Evolutionary conservation across 225 moss, liverwort and hornwort species (phyloP), one percentile per base, ranked within the genome.

Genomic region (Takakia lepidozioides): DNA sequence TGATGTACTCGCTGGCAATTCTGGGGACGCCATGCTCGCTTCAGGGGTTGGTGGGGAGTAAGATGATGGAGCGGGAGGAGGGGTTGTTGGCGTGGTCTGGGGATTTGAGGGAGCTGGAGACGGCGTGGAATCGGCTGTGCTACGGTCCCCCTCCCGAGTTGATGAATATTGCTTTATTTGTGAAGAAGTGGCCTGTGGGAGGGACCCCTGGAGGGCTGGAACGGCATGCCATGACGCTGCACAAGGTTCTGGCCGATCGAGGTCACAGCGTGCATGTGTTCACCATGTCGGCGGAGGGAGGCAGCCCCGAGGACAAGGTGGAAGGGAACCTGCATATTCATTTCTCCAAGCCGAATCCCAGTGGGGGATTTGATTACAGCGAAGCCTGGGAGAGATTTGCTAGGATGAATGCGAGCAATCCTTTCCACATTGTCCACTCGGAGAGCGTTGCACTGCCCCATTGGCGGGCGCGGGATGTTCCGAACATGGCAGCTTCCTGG

Each of bases 111-210:
- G 67, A 78, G 44, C 66, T 98, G 56, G 63, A 52, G 14, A 74
- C 65, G 25, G 64, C 95, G 5, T 98, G 90, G 95, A 98, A 98
- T 51, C 68, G 78, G 19, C 46, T 98, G 35, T 91, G 95, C 57
- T 98, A 54, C 18, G 87, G 77, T 4, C 51, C 62, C 16, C 52
- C 56, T 8, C 84, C 91, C 2, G 76, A 70, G 37, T 25, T 32
- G 35, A 47, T 98, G 27, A 64, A 63, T 3, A 83, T 98, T 30
- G 95, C 95, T 19, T 55, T 98, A 55, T 98, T 98, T 29, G 95
- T 98, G 62, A 98, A 98, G 75, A 98, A 98, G 24, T 98, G 95
- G 95, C 95, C 95, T 0, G 73, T 80, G 1, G 91, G 91, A 2
- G 91, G 95, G 5, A 87, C 82, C 1, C 95, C 95, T 1, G 95